phyloP scores from a whole-genome alignment of 257 asterid species.

The Rehmannia glutinosa region DNA sequence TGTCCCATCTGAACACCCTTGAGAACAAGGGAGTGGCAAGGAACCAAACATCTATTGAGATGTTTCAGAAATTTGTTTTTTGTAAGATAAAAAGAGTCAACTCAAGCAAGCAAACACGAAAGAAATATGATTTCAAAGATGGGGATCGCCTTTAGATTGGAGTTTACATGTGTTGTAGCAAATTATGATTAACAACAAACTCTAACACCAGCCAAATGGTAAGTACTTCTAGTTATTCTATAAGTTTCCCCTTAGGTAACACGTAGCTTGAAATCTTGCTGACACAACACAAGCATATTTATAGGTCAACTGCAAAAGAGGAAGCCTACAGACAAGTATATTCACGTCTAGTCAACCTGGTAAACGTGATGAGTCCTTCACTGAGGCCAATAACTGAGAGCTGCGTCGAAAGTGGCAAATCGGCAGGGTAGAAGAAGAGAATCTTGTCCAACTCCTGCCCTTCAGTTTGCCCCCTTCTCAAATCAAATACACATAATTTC shows the following conservation, averaged over 20 bases:
- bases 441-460: slow-evolving; percentile 97
- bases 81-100: not conserved
- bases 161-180: not conserved
- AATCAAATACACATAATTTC: slow-evolving; percentile 85
- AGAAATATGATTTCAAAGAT: not conserved
- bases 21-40: not conserved
- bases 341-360: slow-evolving; percentile 45
- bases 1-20: not conserved
- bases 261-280: not conserved
- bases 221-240: not conserved
- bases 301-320: not conserved
- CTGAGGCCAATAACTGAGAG: slow-evolving; percentile 94
- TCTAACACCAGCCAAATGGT: not conserved
- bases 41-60: not conserved
- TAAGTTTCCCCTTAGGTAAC: not conserved
- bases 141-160: not conserved
- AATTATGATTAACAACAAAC: not conserved
- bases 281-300: not conserved
- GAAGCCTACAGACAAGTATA: not conserved
- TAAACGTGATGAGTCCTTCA: slow-evolving; percentile 86
- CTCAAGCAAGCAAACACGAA: not conserved
- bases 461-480: slow-evolving; percentile 95
- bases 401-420: slow-evolving; percentile 66
- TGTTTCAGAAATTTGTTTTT: too few relatives aligned
- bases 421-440: slow-evolving; percentile 84